Evolutionary conservation across 1,284 basidiomycete genomes (phyloP).

Genomic region (Caloboletus inedulis): DNA sequence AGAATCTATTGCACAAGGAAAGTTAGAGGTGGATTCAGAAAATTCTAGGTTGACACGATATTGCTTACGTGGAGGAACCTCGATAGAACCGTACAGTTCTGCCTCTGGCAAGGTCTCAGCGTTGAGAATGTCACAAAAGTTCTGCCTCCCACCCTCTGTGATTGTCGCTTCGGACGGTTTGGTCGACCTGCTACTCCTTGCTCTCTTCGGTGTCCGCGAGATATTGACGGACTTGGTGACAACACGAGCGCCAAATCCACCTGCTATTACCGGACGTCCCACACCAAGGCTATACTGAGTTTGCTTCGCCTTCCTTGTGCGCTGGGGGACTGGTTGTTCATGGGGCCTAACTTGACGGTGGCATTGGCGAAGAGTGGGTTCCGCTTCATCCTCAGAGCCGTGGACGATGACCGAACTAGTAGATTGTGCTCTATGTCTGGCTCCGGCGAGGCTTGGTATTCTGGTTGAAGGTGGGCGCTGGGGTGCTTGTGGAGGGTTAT

Average conservation of each 20-base stretch:
- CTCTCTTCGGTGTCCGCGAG: conserved; percentile 44
- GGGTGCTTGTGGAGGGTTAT: conserved; percentile 28
- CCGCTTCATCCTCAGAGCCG: conserved; percentile 49
- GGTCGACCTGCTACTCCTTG: conserved; percentile 47
- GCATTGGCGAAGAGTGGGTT: conserved; percentile 24
- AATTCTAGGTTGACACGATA: background rate
- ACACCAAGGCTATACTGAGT: conserved; percentile 66
- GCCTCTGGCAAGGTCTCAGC: conserved; percentile 29
- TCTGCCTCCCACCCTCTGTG: conserved; percentile 45
- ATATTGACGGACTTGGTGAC: conserved; percentile 57
- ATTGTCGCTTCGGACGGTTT: conserved; percentile 57
- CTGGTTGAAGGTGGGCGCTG: conserved; percentile 46
- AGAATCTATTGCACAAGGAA: conserved; percentile 4
- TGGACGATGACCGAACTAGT: conserved; percentile 48
- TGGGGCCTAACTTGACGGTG: conserved; percentile 21
- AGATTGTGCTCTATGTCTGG: conserved; percentile 38
- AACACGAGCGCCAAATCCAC: conserved; percentile 58
- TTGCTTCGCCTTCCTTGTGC: conserved; percentile 67
- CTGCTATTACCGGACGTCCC: conserved; percentile 62
- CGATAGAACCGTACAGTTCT: conserved; percentile 30
- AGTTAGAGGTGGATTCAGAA: background rate
- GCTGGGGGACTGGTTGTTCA: conserved; percentile 32
- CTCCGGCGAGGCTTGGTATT: conserved; percentile 35
- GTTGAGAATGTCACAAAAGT: background rate
- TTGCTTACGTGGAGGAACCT: conserved; percentile 18